Evolutionary conservation across 495 filamentous ascomycete genomes (phyloP).

Genomic region (Patellaria atrata): DNA sequence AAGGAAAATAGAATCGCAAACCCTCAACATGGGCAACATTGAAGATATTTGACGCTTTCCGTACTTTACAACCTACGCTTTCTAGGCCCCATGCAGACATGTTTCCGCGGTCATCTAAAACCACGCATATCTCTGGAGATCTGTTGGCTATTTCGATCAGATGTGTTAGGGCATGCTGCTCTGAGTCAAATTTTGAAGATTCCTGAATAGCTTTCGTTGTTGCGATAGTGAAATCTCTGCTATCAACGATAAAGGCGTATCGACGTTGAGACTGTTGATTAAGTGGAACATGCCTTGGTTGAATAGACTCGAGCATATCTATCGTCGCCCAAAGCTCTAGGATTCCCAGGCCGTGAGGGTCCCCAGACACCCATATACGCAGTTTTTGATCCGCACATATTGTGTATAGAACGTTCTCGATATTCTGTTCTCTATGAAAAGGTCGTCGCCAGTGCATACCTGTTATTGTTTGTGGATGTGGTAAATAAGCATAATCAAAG

Average conservation of each 20-base stretch:
- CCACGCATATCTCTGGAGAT: conserved; percentile 74
- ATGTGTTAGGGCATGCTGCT: conserved; percentile 62
- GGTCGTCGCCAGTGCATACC: conserved; percentile 74
- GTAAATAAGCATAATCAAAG: conserved; percentile 83
- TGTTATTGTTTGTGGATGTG: conserved; percentile 67
- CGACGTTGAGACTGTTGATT: conserved; percentile 29
- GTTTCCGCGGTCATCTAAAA: conserved; percentile 67
- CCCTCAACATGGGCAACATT: conserved; percentile 75
- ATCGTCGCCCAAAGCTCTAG: conserved; percentile 72
- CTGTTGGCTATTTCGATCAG: conserved; percentile 75
- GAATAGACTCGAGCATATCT: conserved; percentile 62
- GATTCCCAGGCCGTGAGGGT: conserved; percentile 54
- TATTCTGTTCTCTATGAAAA: conserved; percentile 57
- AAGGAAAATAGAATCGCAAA: conserved; percentile 49
- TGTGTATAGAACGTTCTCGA: conserved; percentile 87
- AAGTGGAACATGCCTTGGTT: conserved; percentile 35
- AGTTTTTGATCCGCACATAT: conserved; percentile 73
- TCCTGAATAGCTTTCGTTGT: conserved; percentile 61
- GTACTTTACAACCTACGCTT: conserved; percentile 63
- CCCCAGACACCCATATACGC: conserved; percentile 69
- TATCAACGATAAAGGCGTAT: conserved; percentile 75
- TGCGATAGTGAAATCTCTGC: conserved; percentile 62
- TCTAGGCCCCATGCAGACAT: conserved; percentile 95
- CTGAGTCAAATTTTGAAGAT: conserved; percentile 40
- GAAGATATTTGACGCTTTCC: conserved; percentile 58